Evolutionary conservation across 495 filamentous ascomycete species (phyloP).

Genomic region (Penicillium argentinense): DNA sequence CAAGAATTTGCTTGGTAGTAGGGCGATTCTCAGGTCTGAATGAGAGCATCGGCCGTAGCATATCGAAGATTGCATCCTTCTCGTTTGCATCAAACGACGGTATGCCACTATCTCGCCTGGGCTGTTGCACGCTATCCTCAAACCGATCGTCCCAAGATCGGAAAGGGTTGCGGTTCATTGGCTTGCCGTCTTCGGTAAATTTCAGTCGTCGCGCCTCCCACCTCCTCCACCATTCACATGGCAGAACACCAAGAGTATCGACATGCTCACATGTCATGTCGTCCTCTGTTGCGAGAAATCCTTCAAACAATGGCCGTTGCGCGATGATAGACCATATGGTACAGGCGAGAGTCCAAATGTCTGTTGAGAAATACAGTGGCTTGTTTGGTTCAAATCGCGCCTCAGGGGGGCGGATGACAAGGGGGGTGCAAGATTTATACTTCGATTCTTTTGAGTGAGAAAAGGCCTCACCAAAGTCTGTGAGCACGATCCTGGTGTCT

Average conservation of each 20-base stretch:
- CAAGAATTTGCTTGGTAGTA: constrained; percentile 31
- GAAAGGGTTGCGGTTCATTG: constrained; percentile 21
- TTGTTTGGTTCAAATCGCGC: constrained; percentile 23
- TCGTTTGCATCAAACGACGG: constrained; percentile 25
- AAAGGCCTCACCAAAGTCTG: constrained; percentile 44
- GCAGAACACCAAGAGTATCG: constrained; percentile 34
- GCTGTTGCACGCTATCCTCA: constrained; percentile 29
- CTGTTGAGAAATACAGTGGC: constrained; percentile 24
- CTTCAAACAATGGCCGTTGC: constrained; percentile 27
- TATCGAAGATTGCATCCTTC: constrained; percentile 29
- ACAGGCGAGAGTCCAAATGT: constrained; percentile 33
- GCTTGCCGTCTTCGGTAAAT: constrained; percentile 24
- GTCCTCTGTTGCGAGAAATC: constrained; percentile 27
- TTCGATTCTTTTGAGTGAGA: constrained; percentile 20
- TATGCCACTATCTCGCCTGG: constrained; percentile 23
- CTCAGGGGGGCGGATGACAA: constrained; percentile 24
- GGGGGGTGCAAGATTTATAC: constrained; percentile 31
- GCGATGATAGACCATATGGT: constrained; percentile 30
- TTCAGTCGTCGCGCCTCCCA: constrained; percentile 18
- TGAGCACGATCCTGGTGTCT: constrained; percentile 33
- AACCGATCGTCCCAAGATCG: constrained; percentile 36
- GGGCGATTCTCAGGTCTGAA: constrained; percentile 39
- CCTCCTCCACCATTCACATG: constrained; percentile 25
- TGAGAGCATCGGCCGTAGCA: constrained; percentile 42
- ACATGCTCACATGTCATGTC: constrained; percentile 40